These are phyloP conservation scores for Yamadazyma tumulicola DNA, from an alignment of 805 yeast species.

Conservation along the genomic window DNA sequence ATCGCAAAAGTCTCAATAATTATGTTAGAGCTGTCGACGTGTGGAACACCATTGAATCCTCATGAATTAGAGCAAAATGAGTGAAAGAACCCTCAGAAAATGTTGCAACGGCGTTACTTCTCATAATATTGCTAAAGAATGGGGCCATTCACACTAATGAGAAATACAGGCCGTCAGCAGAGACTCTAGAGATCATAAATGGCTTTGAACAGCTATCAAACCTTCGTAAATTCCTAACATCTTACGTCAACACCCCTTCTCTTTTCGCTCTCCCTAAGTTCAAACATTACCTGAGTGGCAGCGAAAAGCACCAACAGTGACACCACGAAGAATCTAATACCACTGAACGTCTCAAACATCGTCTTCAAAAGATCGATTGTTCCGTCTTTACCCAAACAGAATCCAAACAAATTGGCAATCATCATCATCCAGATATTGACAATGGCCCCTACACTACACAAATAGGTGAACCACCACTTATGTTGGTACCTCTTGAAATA, in stretches of 20 bases:
- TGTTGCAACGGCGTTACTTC: no score
- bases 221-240: conserved; percentile 41
- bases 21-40: no score
- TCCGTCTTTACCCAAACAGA: conserved; percentile 90
- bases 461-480: conserved; percentile 70
- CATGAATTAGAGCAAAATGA: no score
- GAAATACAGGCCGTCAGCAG: no score
- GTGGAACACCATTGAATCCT: no score
- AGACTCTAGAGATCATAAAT: no score
- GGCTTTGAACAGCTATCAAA: no score
- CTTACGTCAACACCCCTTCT: conserved; percentile 79
- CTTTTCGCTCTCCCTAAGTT: conserved; percentile 79
- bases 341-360: conserved; percentile 69
- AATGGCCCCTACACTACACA: conserved; percentile 87
- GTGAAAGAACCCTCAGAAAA: no score
- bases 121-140: no score
- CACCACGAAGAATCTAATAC: conserved; percentile 57
- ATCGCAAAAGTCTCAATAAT: no score
- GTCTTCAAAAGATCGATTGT: conserved; percentile 59
- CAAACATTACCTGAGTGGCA: conserved; percentile 93
- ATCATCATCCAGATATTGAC: conserved; percentile 96
- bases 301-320: conserved; percentile 70
- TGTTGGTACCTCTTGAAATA: conserved; percentile 37
- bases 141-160: no score
- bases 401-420: conserved; percentile 92